phyloP scores from a whole-genome alignment of 805 yeast species.

The Hanseniaspora pseudoguilliermondii region DNA sequence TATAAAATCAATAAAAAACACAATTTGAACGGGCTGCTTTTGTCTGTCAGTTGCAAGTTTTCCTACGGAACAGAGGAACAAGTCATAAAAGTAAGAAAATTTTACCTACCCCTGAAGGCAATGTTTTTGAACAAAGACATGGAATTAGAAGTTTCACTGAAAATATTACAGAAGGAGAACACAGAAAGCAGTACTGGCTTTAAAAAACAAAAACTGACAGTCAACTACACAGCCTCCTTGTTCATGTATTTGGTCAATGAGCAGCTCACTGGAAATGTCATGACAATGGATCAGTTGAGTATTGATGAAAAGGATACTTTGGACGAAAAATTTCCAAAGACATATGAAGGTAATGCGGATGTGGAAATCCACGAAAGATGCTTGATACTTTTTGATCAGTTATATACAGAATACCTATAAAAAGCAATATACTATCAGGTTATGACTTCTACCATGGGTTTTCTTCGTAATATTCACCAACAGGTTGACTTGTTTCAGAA shows the following conservation, averaged over 20 bases:
- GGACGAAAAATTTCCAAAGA: not conserved
- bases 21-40: not conserved
- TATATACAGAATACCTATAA: not conserved
- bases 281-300: not conserved
- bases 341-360: not conserved
- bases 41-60: not conserved
- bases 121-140: not conserved
- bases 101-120: not conserved
- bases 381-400: not conserved
- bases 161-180: not conserved
- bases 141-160: not conserved
- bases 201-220: not conserved
- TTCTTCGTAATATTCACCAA: constrained; percentile 38
- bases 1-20: constrained; percentile 9
- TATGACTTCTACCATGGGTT: constrained; percentile 48
- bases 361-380: constrained; percentile 12
- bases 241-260: constrained; percentile 10
- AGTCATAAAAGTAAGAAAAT: not conserved
- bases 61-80: not conserved
- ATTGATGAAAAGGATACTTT: not conserved
- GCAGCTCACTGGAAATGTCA: constrained; percentile 2
- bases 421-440: not conserved
- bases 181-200: not conserved
- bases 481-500: constrained; percentile 29
- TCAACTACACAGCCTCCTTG: constrained; percentile 6